phyloP scores from a whole-genome alignment of 129 eudicot genomes.

The Deinandra increscens region DNA sequence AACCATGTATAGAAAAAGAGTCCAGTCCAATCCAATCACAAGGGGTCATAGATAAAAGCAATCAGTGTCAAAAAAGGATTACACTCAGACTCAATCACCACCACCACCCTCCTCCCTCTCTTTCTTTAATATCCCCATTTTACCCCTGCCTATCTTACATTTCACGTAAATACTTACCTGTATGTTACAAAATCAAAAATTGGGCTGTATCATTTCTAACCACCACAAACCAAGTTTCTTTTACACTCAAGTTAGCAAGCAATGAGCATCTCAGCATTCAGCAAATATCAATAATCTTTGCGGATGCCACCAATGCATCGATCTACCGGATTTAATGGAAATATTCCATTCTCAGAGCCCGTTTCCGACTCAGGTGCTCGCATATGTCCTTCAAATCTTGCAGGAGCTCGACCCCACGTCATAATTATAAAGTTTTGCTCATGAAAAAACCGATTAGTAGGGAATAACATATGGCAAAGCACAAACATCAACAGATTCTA shows the following conservation, averaged over 20 bases:
- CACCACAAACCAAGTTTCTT: constrained; percentile 38
- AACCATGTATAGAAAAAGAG: neutral
- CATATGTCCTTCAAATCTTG: neutral
- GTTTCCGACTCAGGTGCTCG: neutral
- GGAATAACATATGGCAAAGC: constrained; percentile 85
- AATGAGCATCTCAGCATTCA: constrained; percentile 35
- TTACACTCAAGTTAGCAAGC: constrained; percentile 36
- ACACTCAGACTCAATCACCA: neutral
- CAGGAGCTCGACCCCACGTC: constrained; percentile 23
- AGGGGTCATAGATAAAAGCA: constrained; percentile 35
- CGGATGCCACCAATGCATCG: constrained; percentile 46
- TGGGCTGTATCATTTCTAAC: constrained; percentile 30
- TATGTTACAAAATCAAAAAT: constrained; percentile 59
- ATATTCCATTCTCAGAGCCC: constrained; percentile 20
- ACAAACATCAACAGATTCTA: constrained; percentile 66
- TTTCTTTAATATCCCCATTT: constrained; percentile 36
- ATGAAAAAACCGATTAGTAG: constrained; percentile 44
- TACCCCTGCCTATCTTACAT: constrained; percentile 44
- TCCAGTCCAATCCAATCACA: neutral
- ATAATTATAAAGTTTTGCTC: constrained; percentile 13
- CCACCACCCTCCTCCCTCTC: constrained; percentile 21
- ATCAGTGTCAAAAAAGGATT: constrained; percentile 26
- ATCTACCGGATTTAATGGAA: constrained; percentile 25
- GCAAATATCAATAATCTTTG: constrained; percentile 40
- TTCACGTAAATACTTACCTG: constrained; percentile 44